Base-by-base conservation (phyloP, 345 rosid genomes). In the Boechera stricta region DNA sequence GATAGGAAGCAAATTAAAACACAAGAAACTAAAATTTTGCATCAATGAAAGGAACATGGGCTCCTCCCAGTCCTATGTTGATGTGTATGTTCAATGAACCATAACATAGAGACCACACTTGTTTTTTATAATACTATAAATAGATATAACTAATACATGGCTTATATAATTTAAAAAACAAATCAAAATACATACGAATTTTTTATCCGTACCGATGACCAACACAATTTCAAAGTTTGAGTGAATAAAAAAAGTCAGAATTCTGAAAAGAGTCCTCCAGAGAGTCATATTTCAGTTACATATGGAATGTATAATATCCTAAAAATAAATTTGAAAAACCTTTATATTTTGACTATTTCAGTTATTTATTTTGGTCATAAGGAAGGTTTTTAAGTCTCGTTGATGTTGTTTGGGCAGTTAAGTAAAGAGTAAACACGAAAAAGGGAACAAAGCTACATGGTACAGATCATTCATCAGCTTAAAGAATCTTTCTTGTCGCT, bases 1-100 rank as follows among this genome's bases (percentile, higher is more conserved):
- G 69, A 78, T 59, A 72, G 69, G 81, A 72, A 59, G 65, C 82
- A 73, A 54, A 67, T 61, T 53, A 67, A 73, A 73, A 60, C 53
- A 60, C 35, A 73, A 61, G 66, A 67, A 53, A 71, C 62, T 64
- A 49, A 29, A 56, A 12, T 1, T 61, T 73, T 73, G 78, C 65
- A 60, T 45, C 78, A 49, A 45, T 73, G 62, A 33, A 60, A 67
- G 21, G 73, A 67, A 67, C 74, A 78, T 78, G 74, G 78, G 78
- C 74, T 60, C 70, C 70, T 71, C 65, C 10, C 18, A 51, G 67
- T 78, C 73, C 52, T 66, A 72, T 67, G 77, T 78, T 78, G 16
- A 48, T 73, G 82, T 72, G 60, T 68, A 79, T 79, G 78, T 79
- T 79, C 82, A 79, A 73, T 79, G 82, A 67, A 79, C 44, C 70